A percentile compares a stretch with the other conserved stretches of the same genome.
Evolutionary conservation across 768 basidiomycete species (phyloP).

Genomic region (Boletus fagicola): DNA sequence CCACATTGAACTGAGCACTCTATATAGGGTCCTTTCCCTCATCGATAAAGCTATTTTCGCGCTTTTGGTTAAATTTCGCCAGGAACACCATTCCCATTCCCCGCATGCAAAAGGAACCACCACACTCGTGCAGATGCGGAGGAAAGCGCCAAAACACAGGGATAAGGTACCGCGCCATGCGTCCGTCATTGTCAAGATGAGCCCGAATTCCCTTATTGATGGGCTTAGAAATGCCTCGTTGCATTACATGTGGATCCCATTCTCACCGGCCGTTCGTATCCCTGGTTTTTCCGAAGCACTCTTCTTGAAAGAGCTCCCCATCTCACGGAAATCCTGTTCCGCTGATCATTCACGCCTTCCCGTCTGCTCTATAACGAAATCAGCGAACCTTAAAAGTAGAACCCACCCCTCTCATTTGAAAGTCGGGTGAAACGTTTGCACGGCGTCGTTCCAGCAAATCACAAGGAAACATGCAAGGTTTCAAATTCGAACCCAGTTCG

Average conservation of each 20-base stretch:
- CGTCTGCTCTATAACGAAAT: neutral
- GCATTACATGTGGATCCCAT: slow-evolving; percentile 1
- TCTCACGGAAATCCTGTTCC: slow-evolving; percentile 5
- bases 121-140: neutral
- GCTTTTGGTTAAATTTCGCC: slow-evolving; percentile 10
- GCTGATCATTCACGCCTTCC: slow-evolving; percentile 16
- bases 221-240: slow-evolving; percentile 17
- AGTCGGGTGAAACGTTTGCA: slow-evolving; percentile 3
- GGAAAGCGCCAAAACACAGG: slow-evolving; percentile 2
- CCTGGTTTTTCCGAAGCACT: neutral
- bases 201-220: neutral
- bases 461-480: neutral
- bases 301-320: neutral
- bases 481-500: slow-evolving; percentile 1
- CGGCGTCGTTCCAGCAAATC: slow-evolving; percentile 3
- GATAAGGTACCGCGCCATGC: slow-evolving; percentile 10
- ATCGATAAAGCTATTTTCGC: slow-evolving; percentile 22
- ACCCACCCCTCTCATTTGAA: slow-evolving; percentile 3
- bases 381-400: slow-evolving; percentile 8
- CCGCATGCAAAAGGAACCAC: neutral
- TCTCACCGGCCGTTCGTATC: neutral
- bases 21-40: slow-evolving; percentile 4
- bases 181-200: slow-evolving; percentile 3
- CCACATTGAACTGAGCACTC: slow-evolving; percentile 4
- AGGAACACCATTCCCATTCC: neutral